phyloP scores from a whole-genome alignment of 2,329 filamentous ascomycete species.

The Diaporthe nobilis region DNA sequence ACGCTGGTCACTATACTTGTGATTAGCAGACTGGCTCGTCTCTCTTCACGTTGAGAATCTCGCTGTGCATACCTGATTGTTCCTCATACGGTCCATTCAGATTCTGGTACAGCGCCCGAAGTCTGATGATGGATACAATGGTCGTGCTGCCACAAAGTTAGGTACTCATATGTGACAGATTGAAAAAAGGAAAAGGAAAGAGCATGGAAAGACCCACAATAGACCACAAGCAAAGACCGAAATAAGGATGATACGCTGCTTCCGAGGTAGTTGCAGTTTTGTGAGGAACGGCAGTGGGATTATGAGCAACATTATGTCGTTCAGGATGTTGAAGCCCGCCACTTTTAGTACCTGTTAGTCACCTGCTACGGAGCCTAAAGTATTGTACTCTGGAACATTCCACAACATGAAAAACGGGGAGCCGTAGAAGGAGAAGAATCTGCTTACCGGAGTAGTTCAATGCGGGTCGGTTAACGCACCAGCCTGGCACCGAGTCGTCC shows the following conservation, averaged over 20 bases:
- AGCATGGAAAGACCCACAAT: slow-evolving; percentile 44
- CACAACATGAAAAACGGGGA: too few relatives aligned
- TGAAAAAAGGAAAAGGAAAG: too few relatives aligned
- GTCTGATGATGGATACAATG: slow-evolving; percentile 44
- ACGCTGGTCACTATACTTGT: slow-evolving; percentile 41
- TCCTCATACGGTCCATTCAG: slow-evolving; percentile 14
- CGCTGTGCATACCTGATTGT: slow-evolving; percentile 36
- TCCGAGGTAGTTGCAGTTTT: slow-evolving; percentile 54
- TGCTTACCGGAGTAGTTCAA: slow-evolving; percentile 43
- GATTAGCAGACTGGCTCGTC: not conserved
- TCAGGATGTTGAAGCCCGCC: slow-evolving; percentile 49
- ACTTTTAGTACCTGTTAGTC: slow-evolving; percentile 39
- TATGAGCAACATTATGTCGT: slow-evolving; percentile 48
- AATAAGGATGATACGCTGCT: slow-evolving; percentile 59
- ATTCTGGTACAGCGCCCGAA: slow-evolving; percentile 44
- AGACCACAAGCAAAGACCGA: slow-evolving; percentile 53
- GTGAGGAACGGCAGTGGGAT: slow-evolving; percentile 49
- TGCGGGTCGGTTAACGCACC: slow-evolving; percentile 44
- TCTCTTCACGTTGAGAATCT: not conserved
- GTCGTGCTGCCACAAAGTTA: slow-evolving; percentile 35
- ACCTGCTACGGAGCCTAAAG: too few relatives aligned
- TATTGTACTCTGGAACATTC: too few relatives aligned
- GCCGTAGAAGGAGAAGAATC: too few relatives aligned
- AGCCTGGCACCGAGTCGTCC: slow-evolving; percentile 40
- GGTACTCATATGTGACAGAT: not conserved